Evolutionary conservation across 768 basidiomycete genomes (phyloP), one percentile per base, ranked within the genome.

Genomic region (Leccinum aurantiacum): DNA sequence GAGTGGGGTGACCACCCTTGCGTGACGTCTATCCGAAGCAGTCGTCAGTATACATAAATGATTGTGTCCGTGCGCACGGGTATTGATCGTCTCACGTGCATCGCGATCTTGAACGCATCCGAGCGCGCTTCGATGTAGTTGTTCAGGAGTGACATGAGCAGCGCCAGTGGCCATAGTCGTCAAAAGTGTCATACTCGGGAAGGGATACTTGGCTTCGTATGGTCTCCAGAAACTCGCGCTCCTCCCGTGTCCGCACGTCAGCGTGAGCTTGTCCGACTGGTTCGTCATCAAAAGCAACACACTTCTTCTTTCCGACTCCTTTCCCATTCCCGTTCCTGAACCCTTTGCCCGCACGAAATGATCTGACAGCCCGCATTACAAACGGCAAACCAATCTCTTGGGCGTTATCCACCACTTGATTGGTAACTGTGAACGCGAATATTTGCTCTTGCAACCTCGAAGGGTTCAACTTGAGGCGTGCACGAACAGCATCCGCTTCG

Each of bases 151-250:
- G 93, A 89, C 83, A 94, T 92, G 9, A 87, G 84, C 79, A 93
- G 87, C 2, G 93, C 90, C 17, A 98, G 78, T 3, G 95, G 93
- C 94, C 95, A 98, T 96, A 99, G 75, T 98, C 96, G 55, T 79
- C 84, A 67, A 93, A 95, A 6, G 90, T 77, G 37, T 87, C 83
- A 67, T 95, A 95, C 41, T 87, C 87, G 0, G 94, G 91, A 51
- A 95, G 78, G 25, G 84, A 83, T 6, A 88, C 87, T 76, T 98
- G 89, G 53, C 77, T 76, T 59, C 93, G 79, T 25, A 97, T 88
- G 51, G 80, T 76, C 66, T 92, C 89, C 70, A 99, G 74, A 69
- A 94, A 95, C 57, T 82, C 83, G 47, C 87, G 79, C 71, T 97
- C 96, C 62, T 85, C 86, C 65, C 83, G 77, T 4, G 72, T 75